Evolutionary conservation across 371 early-diverging fungal genomes (phyloP).

Genomic region (Encephalitozoon intestinalis): DNA sequence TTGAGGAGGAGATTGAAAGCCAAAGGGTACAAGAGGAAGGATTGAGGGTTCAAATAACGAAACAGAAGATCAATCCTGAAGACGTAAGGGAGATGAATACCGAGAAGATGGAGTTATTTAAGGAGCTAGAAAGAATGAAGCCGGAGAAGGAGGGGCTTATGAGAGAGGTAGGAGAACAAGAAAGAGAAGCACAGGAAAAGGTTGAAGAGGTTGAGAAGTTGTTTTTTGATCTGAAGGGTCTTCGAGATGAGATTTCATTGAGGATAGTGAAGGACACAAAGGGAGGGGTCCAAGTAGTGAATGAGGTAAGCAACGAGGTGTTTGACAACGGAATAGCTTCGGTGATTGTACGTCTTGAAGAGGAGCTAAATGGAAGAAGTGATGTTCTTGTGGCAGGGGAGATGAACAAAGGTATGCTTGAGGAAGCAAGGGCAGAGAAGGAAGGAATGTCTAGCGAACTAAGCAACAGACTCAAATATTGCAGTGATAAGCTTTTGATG

Average conservation of each 20-base stretch:
- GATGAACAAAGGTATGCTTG: constrained; percentile 4
- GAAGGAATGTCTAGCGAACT: constrained; percentile 10
- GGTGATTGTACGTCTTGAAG: constrained; percentile 27
- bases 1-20: constrained; percentile 42
- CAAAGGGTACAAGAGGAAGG: constrained; percentile 37
- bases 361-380: constrained; percentile 18
- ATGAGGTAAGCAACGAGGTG: constrained; percentile 6
- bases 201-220: constrained; percentile 50
- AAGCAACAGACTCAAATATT: constrained; percentile 7
- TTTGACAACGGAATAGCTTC: background rate
- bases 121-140: constrained; percentile 56
- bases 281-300: constrained; percentile 19
- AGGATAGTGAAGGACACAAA: constrained; percentile 32
- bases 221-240: constrained; percentile 39
- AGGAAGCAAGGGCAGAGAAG: constrained; percentile 38
- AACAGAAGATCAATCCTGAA: constrained; percentile 68
- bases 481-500: constrained; percentile 33
- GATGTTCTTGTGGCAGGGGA: constrained; percentile 21
- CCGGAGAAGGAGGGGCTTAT: constrained; percentile 49
- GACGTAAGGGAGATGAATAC: constrained; percentile 72
- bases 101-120: constrained; percentile 61
- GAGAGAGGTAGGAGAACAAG: constrained; percentile 10
- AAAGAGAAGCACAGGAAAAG: constrained; percentile 22
- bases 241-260: constrained; percentile 30
- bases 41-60: constrained; percentile 64